A percentile compares a stretch with the other conserved stretches of the same genome.
Evolutionary conservation across 805 yeast species (phyloP).

Genomic region (Ogataea henricii): DNA sequence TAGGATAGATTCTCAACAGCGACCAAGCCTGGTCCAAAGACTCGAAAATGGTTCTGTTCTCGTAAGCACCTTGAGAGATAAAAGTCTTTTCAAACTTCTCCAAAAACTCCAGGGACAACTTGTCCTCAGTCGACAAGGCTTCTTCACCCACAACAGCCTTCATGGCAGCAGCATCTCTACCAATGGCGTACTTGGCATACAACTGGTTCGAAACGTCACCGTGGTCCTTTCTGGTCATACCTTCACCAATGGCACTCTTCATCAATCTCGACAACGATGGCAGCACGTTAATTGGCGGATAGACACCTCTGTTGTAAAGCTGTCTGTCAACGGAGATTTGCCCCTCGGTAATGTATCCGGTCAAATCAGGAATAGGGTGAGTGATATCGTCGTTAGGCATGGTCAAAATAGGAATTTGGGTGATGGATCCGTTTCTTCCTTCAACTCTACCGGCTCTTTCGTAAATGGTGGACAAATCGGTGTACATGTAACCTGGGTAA

Average conservation of each 20-base stretch:
- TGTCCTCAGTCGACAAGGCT: conserved; percentile 96
- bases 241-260: conserved; percentile 99
- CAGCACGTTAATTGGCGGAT: conserved; percentile 97
- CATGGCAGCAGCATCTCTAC: conserved; percentile 99
- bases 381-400: conserved; percentile 99
- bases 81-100: conserved; percentile 97
- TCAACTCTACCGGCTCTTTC: conserved; percentile 99
- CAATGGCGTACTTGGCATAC: conserved; percentile 98
- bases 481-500: conserved; percentile 99
- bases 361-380: conserved; percentile 99
- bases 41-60: conserved; percentile 91
- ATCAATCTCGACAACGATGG: conserved; percentile 97
- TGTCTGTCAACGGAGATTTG: conserved; percentile 98
- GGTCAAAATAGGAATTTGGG: conserved; percentile 97
- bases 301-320: conserved; percentile 92
- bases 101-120: conserved; percentile 93
- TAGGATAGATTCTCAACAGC: conserved; percentile 96
- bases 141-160: conserved; percentile 99
- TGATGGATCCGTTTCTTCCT: conserved; percentile 98
- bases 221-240: conserved; percentile 99
- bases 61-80: conserved; percentile 95
- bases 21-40: conserved; percentile 98
- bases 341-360: conserved; percentile 99
- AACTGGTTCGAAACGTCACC: conserved; percentile 99
- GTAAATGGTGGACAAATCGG: conserved; percentile 97